These are phyloP conservation scores for Chrysoporthe puriensis DNA, from an alignment of 2,329 filamentous ascomycete genomes.

Conservation along the genomic window DNA sequence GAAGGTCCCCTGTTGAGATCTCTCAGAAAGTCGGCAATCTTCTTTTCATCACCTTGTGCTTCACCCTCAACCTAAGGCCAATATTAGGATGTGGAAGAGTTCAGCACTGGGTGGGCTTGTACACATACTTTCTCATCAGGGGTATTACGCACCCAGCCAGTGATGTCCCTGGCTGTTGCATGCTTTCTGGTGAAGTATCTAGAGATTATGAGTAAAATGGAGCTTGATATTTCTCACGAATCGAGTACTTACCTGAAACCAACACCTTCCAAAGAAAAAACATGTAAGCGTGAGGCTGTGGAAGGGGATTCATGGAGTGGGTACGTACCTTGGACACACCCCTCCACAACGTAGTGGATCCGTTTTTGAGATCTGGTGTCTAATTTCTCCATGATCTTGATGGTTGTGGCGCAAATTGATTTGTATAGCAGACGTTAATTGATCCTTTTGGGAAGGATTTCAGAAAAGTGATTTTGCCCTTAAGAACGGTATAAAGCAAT, in stretches of 20 bases:
- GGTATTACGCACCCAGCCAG: conserved; percentile 67
- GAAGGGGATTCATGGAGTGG: background rate
- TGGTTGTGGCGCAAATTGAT: background rate
- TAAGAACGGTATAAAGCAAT: background rate
- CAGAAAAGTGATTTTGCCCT: background rate
- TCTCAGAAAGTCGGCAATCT: conserved; percentile 71
- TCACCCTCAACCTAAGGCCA: conserved; percentile 79
- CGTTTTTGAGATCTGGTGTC: conserved; percentile 34
- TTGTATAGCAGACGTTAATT: background rate
- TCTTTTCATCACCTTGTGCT: conserved; percentile 73
- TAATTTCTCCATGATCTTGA: background rate
- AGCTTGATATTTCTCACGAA: background rate
- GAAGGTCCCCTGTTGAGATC: conserved; percentile 76
- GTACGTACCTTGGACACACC: conserved; percentile 65
- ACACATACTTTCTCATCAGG: conserved; percentile 54
- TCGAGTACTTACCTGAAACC: conserved; percentile 53
- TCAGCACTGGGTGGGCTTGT: background rate
- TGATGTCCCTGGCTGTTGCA: conserved; percentile 54
- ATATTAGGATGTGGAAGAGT: conserved; percentile 11
- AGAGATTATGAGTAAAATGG: background rate
- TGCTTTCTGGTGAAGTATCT: conserved; percentile 58
- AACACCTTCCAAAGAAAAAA: conserved; percentile 49
- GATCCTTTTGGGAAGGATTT: background rate
- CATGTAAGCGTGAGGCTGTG: background rate
- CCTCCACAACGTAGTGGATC: conserved; percentile 67